These are phyloP conservation scores for Kappamyces sp. DNA, from an alignment of 192 early-diverging fungal species.

Conservation along the genomic window DNA sequence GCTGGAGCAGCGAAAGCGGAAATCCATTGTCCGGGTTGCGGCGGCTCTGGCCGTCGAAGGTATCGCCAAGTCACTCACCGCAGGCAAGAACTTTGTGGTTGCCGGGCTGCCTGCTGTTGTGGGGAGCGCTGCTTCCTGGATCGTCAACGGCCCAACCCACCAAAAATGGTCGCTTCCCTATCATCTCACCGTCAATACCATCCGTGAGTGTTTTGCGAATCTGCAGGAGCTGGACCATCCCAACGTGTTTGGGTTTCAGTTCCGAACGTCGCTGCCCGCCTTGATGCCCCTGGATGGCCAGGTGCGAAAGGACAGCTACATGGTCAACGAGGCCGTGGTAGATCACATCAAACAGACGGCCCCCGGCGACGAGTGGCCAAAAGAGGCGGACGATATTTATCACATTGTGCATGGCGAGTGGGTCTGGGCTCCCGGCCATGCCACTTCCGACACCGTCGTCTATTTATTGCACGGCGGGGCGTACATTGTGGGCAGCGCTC, in stretches of 20 bases:
- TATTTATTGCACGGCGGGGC: conserved; percentile 17
- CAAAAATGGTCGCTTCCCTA: conserved; percentile 9
- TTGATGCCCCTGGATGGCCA: conserved; percentile 6
- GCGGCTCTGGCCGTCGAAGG: no score
- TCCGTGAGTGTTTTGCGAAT: not conserved
- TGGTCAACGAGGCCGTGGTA: no score
- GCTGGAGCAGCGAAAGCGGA: no score
- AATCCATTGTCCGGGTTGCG: no score
- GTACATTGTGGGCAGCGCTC: conserved; percentile 6
- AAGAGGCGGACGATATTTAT: not conserved
- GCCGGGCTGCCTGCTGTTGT: no score
- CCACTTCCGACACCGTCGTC: not conserved
- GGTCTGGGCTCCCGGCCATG: not conserved
- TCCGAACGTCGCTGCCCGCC: not conserved
- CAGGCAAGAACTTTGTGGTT: no score
- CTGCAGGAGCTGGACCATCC: conserved; percentile 1
- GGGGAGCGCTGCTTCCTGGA: no score
- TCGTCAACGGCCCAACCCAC: conserved; percentile 7
- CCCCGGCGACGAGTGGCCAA: no score
- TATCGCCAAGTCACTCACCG: no score
- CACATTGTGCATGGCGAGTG: not conserved
- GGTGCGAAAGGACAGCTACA: no score
- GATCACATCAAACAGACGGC: no score
- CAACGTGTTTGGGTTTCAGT: conserved; percentile 3
- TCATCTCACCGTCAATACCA: conserved; percentile 9